phyloP scores from a whole-genome alignment of 371 early-diverging fungal genomes.

The Racocetra persica region DNA sequence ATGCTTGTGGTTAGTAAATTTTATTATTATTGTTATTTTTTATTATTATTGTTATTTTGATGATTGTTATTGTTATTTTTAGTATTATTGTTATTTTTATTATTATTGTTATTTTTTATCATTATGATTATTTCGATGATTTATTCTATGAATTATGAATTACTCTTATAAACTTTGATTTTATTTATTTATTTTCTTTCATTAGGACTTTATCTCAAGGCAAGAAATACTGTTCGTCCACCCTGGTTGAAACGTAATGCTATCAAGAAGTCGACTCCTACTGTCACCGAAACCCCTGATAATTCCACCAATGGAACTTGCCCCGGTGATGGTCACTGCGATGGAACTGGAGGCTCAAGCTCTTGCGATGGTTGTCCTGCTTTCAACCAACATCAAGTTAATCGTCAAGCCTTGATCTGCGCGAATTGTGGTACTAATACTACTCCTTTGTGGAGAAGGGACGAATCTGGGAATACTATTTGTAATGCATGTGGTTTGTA shows the following conservation, averaged over 20 bases:
- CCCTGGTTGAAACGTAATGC: slow-evolving; percentile 75
- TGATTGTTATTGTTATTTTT: too few species aligned
- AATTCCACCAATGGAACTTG: slow-evolving; percentile 55
- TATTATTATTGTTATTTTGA: too few species aligned
- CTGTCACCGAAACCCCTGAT: slow-evolving; percentile 25
- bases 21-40: too few species aligned
- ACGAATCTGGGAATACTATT: slow-evolving; percentile 75
- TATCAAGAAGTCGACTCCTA: slow-evolving; percentile 38
- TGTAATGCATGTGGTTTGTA: slow-evolving; percentile 81
- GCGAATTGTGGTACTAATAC: slow-evolving; percentile 83
- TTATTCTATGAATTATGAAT: too few species aligned
- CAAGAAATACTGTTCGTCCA: slow-evolving; percentile 83
- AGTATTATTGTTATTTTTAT: too few species aligned
- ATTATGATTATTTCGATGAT: too few species aligned
- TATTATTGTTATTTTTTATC: too few species aligned
- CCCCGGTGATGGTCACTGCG: slow-evolving; percentile 83
- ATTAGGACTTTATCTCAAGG: slow-evolving; percentile 81
- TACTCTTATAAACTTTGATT: too few species aligned
- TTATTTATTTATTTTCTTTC: too few species aligned
- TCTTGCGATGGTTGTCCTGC: slow-evolving; percentile 84
- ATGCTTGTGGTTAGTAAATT: slow-evolving; percentile 90
- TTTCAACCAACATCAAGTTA: slow-evolving; percentile 70
- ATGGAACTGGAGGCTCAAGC: slow-evolving; percentile 76
- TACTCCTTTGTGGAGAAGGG: slow-evolving; percentile 92
- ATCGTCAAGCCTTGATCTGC: slow-evolving; percentile 67